These are phyloP conservation scores for Aspergillus brunneoviolaceus DNA, from an alignment of 2,329 filamentous ascomycete genomes.

Conservation along the genomic window DNA sequence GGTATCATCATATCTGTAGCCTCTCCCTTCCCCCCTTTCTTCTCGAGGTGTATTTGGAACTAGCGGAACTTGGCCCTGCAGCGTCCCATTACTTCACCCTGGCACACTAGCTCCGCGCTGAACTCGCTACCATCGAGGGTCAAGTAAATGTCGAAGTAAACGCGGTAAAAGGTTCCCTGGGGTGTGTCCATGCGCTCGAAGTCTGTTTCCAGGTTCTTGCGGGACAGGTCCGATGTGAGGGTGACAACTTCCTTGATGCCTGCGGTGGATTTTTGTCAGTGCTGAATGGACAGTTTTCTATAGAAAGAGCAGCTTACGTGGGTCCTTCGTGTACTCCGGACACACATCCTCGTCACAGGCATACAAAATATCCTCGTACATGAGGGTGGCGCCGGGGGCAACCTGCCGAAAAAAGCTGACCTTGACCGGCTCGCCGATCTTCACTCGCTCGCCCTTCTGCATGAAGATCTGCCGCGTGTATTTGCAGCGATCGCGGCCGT, in stretches of 20 bases:
- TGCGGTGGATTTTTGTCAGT: conserved; percentile 39
- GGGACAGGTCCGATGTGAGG: conserved; percentile 90
- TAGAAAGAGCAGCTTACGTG: conserved; percentile 67
- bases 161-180: conserved; percentile 90
- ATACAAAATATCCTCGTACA: conserved; percentile 99
- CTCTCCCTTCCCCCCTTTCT: conserved; percentile 4
- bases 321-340: conserved; percentile 98
- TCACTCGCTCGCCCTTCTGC: conserved; percentile 96
- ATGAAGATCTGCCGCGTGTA: conserved; percentile 98
- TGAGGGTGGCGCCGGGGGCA: conserved; percentile 91
- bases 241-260: conserved; percentile 99
- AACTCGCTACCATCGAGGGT: conserved; percentile 97
- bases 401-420: conserved; percentile 98
- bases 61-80: conserved; percentile 85
- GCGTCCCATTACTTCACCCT: conserved; percentile 97
- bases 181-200: conserved; percentile 99
- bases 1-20: conserved; percentile 4
- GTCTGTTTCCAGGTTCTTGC: conserved; percentile 98
- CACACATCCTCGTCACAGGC: conserved; percentile 98
- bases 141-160: conserved; percentile 71
- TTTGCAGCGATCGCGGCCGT: conserved; percentile 97
- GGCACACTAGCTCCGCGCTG: conserved; percentile 97
- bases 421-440: conserved; percentile 98
- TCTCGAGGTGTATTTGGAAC: not conserved
- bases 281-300: not conserved